These are phyloP conservation scores for Penicillium sp. DNA, from an alignment of 2,329 filamentous ascomycete genomes.

Conservation along the genomic window DNA sequence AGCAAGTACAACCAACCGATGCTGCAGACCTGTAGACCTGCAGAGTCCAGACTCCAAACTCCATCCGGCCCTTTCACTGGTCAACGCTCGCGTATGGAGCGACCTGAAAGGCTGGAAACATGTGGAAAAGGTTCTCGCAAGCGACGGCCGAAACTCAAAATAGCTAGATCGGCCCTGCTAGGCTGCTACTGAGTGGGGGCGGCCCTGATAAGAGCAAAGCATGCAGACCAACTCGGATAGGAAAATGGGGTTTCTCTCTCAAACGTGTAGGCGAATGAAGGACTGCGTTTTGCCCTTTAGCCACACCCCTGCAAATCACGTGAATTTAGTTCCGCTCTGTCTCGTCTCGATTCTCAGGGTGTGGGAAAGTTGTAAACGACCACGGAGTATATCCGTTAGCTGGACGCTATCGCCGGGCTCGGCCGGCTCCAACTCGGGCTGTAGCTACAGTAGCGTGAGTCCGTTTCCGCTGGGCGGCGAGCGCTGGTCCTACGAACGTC, in stretches of 20 bases:
- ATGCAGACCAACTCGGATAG: conserved; percentile 11
- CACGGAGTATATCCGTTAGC: no score
- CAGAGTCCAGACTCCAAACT: neutral
- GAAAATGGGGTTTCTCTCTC: conserved; percentile 7
- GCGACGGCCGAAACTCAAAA: neutral
- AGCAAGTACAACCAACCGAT: neutral
- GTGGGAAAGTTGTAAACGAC: no score
- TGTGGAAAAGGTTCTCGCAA: neutral
- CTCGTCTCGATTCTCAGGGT: no score
- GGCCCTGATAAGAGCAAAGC: conserved; percentile 7
- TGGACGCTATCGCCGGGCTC: neutral
- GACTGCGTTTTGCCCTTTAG: no score
- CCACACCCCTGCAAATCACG: no score
- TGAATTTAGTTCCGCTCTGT: no score
- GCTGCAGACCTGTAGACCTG: neutral
- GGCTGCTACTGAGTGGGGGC: no score
- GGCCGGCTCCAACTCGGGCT: neutral
- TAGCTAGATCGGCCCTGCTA: neutral
- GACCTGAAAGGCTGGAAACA: neutral
- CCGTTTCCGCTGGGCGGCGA: no score
- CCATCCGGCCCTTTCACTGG: neutral
- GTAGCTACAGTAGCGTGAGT: neutral
- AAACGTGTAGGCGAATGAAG: neutral
- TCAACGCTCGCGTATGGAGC: neutral
- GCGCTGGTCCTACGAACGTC: neutral